Conservation (phyloP, 2,329 filamentous ascomycete species). For the Pseudodiploospora longispora region DNA sequence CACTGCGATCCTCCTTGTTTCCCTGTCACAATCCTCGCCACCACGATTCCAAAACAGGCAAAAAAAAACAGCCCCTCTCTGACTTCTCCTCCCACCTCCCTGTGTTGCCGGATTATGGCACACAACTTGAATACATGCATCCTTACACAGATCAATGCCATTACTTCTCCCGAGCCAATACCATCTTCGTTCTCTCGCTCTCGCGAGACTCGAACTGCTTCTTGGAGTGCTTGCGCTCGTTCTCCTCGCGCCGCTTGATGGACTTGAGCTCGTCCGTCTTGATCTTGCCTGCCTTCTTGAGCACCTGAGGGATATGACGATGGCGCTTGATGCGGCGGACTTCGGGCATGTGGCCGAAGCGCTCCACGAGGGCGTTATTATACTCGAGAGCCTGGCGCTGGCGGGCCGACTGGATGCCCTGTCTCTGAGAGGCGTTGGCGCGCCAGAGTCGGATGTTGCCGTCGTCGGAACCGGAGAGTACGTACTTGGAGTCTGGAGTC, state of each 20-base stretch:
- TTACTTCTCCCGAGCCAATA: slow-evolving; percentile 58
- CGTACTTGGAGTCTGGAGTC: slow-evolving; percentile 82
- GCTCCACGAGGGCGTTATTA: slow-evolving; percentile 71
- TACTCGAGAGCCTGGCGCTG: slow-evolving; percentile 89
- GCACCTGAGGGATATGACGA: slow-evolving; percentile 80
- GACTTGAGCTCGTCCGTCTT: slow-evolving; percentile 82
- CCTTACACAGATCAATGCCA: slow-evolving; percentile 1
- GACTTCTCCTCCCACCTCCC: background rate
- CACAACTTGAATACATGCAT: background rate
- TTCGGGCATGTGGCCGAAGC: slow-evolving; percentile 95
- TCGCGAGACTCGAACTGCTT: slow-evolving; percentile 68
- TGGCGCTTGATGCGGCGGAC: slow-evolving; percentile 85
- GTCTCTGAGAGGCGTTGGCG: slow-evolving; percentile 71
- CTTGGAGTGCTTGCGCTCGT: slow-evolving; percentile 83
- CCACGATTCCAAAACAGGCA: background rate
- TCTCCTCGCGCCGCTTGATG: slow-evolving; percentile 88
- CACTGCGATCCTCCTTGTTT: background rate
- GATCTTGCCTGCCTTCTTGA: slow-evolving; percentile 95
- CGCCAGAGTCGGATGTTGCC: slow-evolving; percentile 86
- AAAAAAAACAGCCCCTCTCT: background rate
- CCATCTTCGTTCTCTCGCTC: slow-evolving; percentile 87
- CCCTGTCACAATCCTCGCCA: background rate
- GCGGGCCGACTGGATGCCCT: slow-evolving; percentile 75
- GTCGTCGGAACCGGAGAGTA: slow-evolving; percentile 87
- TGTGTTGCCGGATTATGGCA: slow-evolving; percentile 2